Percentiles rank a stretch among this genome's conserved stretches.
phyloP scores from a whole-genome alignment of 495 filamentous ascomycete genomes.

The Astrocystis sublimbata region DNA sequence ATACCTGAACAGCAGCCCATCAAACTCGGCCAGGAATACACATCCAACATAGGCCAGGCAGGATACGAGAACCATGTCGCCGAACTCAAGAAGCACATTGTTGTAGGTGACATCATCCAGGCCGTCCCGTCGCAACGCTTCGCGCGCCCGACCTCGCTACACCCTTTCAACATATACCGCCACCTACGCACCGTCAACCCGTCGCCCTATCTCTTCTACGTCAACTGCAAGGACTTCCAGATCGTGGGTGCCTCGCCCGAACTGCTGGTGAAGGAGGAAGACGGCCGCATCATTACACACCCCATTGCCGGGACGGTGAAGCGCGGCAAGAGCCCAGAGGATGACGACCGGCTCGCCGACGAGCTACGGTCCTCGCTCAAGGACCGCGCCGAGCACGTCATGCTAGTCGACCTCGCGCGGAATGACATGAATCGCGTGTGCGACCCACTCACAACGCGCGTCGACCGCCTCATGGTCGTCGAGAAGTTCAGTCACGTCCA shows the following conservation, averaged over 20 bases:
- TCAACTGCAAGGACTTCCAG: slow-evolving; percentile 87
- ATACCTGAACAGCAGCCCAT: slow-evolving; percentile 77
- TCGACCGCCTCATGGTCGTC: slow-evolving; percentile 93
- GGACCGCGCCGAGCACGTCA: slow-evolving; percentile 96
- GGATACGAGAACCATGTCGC: slow-evolving; percentile 89
- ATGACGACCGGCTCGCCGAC: slow-evolving; percentile 77
- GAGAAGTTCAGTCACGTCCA: slow-evolving; percentile 96
- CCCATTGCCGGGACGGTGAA: slow-evolving; percentile 95
- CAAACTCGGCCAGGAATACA: slow-evolving; percentile 69
- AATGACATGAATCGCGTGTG: slow-evolving; percentile 97
- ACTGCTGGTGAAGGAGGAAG: slow-evolving; percentile 86
- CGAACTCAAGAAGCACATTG: slow-evolving; percentile 81
- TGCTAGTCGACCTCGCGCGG: slow-evolving; percentile 95
- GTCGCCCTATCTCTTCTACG: slow-evolving; percentile 94
- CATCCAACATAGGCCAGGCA: slow-evolving; percentile 86
- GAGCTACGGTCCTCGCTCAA: slow-evolving; percentile 80
- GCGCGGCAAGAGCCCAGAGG: slow-evolving; percentile 74
- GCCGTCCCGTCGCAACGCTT: slow-evolving; percentile 93
- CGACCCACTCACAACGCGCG: slow-evolving; percentile 82
- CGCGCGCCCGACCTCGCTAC: slow-evolving; percentile 81
- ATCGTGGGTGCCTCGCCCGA: slow-evolving; percentile 94
- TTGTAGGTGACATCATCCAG: slow-evolving; percentile 92
- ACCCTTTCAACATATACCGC: slow-evolving; percentile 98
- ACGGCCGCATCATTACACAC: slow-evolving; percentile 88
- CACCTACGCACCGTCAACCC: slow-evolving; percentile 94